Evolutionary conservation across 352 stramenopile species (phyloP), one percentile per base, ranked within the genome.

Genomic region (Phytophthora chlamydospora): DNA sequence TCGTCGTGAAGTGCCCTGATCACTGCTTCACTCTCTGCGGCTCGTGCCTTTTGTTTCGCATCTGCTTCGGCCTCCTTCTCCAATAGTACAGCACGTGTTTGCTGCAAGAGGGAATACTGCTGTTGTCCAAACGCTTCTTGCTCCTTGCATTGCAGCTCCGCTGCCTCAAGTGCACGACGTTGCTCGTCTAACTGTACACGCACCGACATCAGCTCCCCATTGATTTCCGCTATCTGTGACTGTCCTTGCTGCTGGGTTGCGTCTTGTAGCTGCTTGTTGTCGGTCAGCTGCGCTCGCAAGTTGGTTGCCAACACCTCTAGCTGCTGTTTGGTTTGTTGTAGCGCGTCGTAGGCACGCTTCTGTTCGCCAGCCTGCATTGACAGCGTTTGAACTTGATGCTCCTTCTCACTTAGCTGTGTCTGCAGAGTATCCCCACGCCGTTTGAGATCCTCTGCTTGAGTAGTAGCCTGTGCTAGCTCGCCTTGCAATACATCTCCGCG

Each of bases 121-220:
- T 87, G 65, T 9, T 88, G 58, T 0, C 64, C 66, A 29, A 87
- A 85, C 4, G 59, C 51, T 33, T 91, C 73, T 56, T 88, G 80
- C 24, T 93, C 84, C 38, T 89, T 80, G 5, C 71, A 65, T 58
- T 85, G 81, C 46, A 90, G 68, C 27, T 91, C 84, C 4, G 84
- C 88, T 5, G 69, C 76, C 55, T 91, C 77, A 2, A 90, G 60
- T 8, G 85, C 79, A 10, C 86, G 75, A 17, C 85, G 87, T 14
- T 80, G 65, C 32, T 95, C 86, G 34, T 93, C 84, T 1, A 93
- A 45, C 40, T 93, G 86, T 0, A 95, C 83, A 39, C 83, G 90
- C 1, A 82, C 70, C 36, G 84, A 59, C 80, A 93, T 90, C 6
- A 95, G 57, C 19, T 93, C 86, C 40, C 81, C 82, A 16, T 76